phyloP scores from a whole-genome alignment of 345 rosid species.

The Psidium friedrichsthalianum region DNA sequence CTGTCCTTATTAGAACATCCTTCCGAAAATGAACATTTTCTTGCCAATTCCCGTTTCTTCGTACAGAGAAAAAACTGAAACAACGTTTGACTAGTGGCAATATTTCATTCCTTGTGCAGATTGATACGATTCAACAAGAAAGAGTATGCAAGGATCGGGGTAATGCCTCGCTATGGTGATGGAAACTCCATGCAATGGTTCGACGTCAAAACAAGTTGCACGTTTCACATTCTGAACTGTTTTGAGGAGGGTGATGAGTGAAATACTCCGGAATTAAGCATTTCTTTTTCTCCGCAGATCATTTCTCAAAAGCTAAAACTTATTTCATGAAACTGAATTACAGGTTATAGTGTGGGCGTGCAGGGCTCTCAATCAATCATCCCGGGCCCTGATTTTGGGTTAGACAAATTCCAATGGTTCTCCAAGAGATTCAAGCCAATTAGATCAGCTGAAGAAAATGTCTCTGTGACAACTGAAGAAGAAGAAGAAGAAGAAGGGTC shows the following conservation, averaged over 20 bases:
- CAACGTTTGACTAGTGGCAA: neutral
- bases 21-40: neutral
- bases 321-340: neutral
- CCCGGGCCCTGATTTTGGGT: constrained; percentile 17
- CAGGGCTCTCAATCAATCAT: constrained; percentile 24
- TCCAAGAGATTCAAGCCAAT: constrained; percentile 2
- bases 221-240: constrained; percentile 33
- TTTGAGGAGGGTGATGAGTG: constrained; percentile 41
- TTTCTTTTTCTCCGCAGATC: neutral
- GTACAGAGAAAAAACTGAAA: neutral
- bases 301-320: neutral
- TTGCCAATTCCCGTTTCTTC: neutral
- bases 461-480: neutral
- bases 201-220: constrained; percentile 19
- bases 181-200: constrained; percentile 32
- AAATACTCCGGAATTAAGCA: neutral
- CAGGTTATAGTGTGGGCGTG: constrained; percentile 37
- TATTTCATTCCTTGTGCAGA: neutral
- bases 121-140: constrained; percentile 20
- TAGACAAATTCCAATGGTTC: constrained; percentile 24
- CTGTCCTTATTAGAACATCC: neutral
- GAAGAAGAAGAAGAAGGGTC: neutral
- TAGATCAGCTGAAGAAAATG: neutral
- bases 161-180: constrained; percentile 47
- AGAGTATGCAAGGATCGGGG: constrained; percentile 31